Evolutionary conservation across 176 grass and related monocot genomes (phyloP).

Genomic region (Saccharum spontaneum): DNA sequence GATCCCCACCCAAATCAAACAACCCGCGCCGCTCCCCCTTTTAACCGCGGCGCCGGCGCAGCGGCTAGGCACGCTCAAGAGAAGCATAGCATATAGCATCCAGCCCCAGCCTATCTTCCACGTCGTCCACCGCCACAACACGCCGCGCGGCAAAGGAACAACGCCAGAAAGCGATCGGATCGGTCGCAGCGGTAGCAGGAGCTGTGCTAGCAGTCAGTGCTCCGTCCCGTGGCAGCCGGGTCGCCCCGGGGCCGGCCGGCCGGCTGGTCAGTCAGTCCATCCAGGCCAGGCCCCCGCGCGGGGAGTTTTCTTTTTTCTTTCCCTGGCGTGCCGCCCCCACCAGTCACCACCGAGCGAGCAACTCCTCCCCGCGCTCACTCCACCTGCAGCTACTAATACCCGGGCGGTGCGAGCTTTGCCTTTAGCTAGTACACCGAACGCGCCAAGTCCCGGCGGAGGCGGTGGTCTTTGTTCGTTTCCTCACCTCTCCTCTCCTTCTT

Average conservation of each 20-base stretch:
- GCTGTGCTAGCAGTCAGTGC: background rate
- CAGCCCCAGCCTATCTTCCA: background rate
- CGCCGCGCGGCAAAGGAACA: background rate
- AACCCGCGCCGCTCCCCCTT: background rate
- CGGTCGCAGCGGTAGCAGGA: background rate
- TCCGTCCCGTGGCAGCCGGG: slow-evolving; percentile 3
- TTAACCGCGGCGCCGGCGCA: slow-evolving; percentile 19
- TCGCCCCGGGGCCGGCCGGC: background rate
- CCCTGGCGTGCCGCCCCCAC: background rate
- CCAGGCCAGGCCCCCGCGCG: background rate
- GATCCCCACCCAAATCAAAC: background rate
- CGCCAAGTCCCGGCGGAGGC: background rate
- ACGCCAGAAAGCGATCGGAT: slow-evolving; percentile 14
- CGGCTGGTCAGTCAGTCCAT: background rate
- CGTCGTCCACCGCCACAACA: background rate
- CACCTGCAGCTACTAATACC: background rate
- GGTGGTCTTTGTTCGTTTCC: background rate
- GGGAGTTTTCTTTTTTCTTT: background rate
- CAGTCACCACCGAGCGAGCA: background rate
- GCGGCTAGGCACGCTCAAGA: background rate
- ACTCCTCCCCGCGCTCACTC: slow-evolving; percentile 1
- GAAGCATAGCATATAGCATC: background rate
- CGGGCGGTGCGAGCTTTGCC: background rate
- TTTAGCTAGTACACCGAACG: slow-evolving; percentile 37
- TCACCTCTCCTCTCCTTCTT: background rate